phyloP scores from a whole-genome alignment of 768 basidiomycete species.

The Serpula lacrymans region DNA sequence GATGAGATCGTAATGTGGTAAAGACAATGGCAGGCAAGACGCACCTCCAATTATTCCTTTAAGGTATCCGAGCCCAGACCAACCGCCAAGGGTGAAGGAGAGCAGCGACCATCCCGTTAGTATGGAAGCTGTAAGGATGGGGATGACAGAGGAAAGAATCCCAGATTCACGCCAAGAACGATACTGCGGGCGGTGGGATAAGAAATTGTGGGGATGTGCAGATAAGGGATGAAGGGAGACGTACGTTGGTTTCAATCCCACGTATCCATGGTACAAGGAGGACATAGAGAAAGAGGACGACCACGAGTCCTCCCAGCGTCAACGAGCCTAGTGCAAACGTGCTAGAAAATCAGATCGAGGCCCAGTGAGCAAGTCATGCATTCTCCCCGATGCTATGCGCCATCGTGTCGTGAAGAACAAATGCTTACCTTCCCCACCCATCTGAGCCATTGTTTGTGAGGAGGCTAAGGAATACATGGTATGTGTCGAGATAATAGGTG shows the following conservation, averaged over 20 bases:
- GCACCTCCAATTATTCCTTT: conserved; percentile 62
- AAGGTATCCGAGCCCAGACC: conserved; percentile 62
- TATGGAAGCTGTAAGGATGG: conserved; percentile 65
- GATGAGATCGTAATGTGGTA: not conserved
- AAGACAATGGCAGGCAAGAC: conserved; percentile 12
- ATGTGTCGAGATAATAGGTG: conserved; percentile 61
- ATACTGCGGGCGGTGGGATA: conserved; percentile 44
- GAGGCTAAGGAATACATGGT: conserved; percentile 46
- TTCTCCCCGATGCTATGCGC: too few species aligned
- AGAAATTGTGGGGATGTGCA: conserved; percentile 1
- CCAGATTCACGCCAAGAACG: conserved; percentile 72
- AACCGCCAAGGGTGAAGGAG: conserved; percentile 60
- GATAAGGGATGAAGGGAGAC: conserved; percentile 21
- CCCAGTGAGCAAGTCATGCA: not conserved
- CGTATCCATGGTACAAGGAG: conserved; percentile 63
- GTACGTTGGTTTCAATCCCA: conserved; percentile 67
- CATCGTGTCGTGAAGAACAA: not conserved
- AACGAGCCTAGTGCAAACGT: conserved; percentile 52
- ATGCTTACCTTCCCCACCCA: conserved; percentile 49
- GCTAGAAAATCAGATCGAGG: conserved; percentile 28
- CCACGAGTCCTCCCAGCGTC: conserved; percentile 54
- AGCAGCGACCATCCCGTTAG: conserved; percentile 67
- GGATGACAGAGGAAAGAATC: conserved; percentile 64
- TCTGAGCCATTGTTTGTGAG: conserved; percentile 31
- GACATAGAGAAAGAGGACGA: conserved; percentile 71